Base-by-base conservation (phyloP, 495 filamentous ascomycete species). In the Hypomontagnella monticulosa region DNA sequence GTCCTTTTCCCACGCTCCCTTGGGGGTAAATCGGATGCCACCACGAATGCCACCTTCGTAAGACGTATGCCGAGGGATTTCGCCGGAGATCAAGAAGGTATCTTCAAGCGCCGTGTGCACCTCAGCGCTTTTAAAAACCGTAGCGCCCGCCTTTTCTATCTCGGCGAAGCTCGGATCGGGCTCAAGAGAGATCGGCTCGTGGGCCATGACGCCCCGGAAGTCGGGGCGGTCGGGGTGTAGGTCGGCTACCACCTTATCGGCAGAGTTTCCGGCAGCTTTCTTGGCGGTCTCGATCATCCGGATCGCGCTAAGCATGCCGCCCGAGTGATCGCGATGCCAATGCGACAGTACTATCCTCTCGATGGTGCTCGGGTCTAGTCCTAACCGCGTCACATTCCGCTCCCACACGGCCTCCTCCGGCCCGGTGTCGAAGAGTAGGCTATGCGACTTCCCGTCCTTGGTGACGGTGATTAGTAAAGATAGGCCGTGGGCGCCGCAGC, bases 281-380 rank as follows among this genome's bases (percentile, higher is more conserved):
- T 76, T 64, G 57, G 82, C 83, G 7, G 78, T 81, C 12, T 77
- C 69, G 1, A 80, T 76, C 41, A 84, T 85, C 74, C 83, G 78
- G 15, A 78, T 69, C 19, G 72, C 67, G 11, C 58, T 51, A 4
- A 61, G 43, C n/a, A 72, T 32, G 15, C 87, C 81, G 11, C 85
- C 85, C 18, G 85, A 83, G 69, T 88, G 86, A 59, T 88, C 86
- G 20, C 85, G 82, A 76, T 88, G 86, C 85, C 85, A 88, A 61
- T 88, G 86, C 4, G 81, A 75, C 14, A 81, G 71, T 27, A 77
- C 73, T 16, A 81, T 71, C 1, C 62, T 60, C 43, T 77, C 76
- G 36, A 81, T 70, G 3, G 14, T 40, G 4, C 61, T 73, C 1
- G 85, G 69, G 72, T 84, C 76, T 1, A 81, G 71, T 20, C 76